Evolutionary conservation across 139 green algal species (phyloP).

Genomic region (Nannochloris sp.): DNA sequence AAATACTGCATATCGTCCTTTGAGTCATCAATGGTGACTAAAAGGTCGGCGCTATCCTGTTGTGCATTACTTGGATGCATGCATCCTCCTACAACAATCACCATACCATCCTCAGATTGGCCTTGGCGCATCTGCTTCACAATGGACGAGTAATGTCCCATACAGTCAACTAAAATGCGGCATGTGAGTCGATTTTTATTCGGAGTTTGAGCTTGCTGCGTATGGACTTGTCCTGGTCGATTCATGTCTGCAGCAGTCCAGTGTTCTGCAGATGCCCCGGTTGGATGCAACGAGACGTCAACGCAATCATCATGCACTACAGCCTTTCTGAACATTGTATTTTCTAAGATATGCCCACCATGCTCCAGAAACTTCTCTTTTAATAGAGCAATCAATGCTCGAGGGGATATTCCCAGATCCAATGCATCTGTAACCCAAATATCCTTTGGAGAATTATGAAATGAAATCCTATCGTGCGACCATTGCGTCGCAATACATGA

Average conservation of each 20-base stretch:
- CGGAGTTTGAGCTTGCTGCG: not conserved
- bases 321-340: slow-evolving; percentile 38
- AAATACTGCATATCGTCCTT: slow-evolving; percentile 63
- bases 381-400: slow-evolving; percentile 21
- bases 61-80: slow-evolving; percentile 23
- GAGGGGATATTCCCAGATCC: slow-evolving; percentile 66
- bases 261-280: not conserved
- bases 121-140: slow-evolving; percentile 45
- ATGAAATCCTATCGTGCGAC: slow-evolving; percentile 59
- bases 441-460: slow-evolving; percentile 23
- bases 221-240: slow-evolving; percentile 25
- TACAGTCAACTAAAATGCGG: slow-evolving; percentile 80
- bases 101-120: slow-evolving; percentile 70
- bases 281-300: not conserved
- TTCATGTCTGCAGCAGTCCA: slow-evolving; percentile 45
- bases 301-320: slow-evolving; percentile 41
- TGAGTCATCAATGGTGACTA: slow-evolving; percentile 46
- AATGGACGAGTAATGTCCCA: slow-evolving; percentile 79
- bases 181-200: slow-evolving; percentile 26
- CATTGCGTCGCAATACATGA: slow-evolving; percentile 52
- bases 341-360: slow-evolving; percentile 47
- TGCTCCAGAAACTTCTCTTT: slow-evolving; percentile 30
- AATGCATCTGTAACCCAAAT: slow-evolving; percentile 58
- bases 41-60: slow-evolving; percentile 50
- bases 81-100: slow-evolving; percentile 78